Evolutionary conservation across 2,329 filamentous ascomycete species (phyloP).

Genomic region (Thermothelomyces thermophilus): DNA sequence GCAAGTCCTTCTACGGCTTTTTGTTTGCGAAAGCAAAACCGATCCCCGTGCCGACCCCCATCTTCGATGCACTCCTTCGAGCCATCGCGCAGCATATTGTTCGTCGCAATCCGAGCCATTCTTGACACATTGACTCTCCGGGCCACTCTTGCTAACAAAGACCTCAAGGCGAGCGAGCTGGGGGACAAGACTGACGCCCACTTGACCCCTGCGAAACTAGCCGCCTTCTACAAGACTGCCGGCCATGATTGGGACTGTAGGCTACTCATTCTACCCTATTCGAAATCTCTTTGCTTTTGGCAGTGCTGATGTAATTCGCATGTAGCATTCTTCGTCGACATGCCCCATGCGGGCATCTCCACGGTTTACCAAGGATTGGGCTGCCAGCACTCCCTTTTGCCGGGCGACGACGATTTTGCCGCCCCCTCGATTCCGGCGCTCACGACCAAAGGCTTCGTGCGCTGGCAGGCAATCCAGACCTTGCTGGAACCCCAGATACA

Average conservation of each 20-base stretch:
- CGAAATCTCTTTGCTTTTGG: neutral
- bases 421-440: constrained; percentile 75
- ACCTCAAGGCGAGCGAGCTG: constrained; percentile 46
- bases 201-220: constrained; percentile 62
- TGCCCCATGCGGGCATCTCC: constrained; percentile 67
- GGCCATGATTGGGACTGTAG: constrained; percentile 68
- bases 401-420: constrained; percentile 63
- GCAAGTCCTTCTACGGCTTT: constrained; percentile 53
- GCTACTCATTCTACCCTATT: constrained; percentile 14
- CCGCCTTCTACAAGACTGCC: constrained; percentile 68
- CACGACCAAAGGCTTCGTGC: constrained; percentile 76
- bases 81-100: constrained; percentile 67
- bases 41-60: constrained; percentile 46
- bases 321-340: constrained; percentile 64
- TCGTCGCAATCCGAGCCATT: constrained; percentile 30
- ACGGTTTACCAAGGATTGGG: constrained; percentile 90
- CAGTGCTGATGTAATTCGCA: constrained; percentile 7
- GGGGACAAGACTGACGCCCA: constrained; percentile 48
- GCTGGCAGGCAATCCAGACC: constrained; percentile 90
- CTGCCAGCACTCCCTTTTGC: constrained; percentile 81
- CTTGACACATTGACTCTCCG: constrained; percentile 9
- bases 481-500: constrained; percentile 84
- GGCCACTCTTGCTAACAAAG: constrained; percentile 12
- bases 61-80: constrained; percentile 61
- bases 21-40: constrained; percentile 62